A percentile compares a stretch with the other conserved stretches of the same genome.
Evolutionary conservation across 2,329 filamentous ascomycete genomes (phyloP).

Genomic region (Ambrosiella cleistominuta): DNA sequence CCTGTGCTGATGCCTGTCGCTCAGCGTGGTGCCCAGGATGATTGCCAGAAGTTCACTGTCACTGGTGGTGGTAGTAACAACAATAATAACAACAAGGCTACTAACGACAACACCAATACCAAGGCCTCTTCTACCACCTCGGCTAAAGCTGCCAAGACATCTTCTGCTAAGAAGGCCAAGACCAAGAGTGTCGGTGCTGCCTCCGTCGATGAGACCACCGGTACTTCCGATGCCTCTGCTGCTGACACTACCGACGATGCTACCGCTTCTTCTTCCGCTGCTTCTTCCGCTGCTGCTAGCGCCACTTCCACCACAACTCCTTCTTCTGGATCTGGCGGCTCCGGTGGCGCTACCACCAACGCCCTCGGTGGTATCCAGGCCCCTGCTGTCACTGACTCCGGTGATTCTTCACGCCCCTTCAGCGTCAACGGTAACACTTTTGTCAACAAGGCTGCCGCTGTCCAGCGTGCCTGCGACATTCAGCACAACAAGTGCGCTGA

Average conservation of each 20-base stretch:
- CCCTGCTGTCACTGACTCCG: slow-evolving; percentile 31
- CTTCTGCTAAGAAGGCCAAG: slow-evolving; percentile 12
- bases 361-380: slow-evolving; percentile 35
- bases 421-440: slow-evolving; percentile 40
- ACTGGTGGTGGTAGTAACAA: slow-evolving; percentile 16
- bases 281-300: slow-evolving; percentile 1
- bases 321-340: slow-evolving; percentile 15
- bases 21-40: slow-evolving; percentile 48
- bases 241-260: not conserved
- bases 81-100: slow-evolving; percentile 10
- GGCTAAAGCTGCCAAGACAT: slow-evolving; percentile 14
- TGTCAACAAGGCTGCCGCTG: slow-evolving; percentile 34
- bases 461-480: slow-evolving; percentile 43
- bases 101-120: slow-evolving; percentile 14
- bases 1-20: slow-evolving; percentile 49
- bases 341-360: slow-evolving; percentile 16
- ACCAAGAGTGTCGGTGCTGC: slow-evolving; percentile 11
- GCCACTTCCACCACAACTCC: slow-evolving; percentile 7
- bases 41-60: slow-evolving; percentile 45
- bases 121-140: slow-evolving; percentile 10
- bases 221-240: slow-evolving; percentile 27
- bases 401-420: slow-evolving; percentile 34
- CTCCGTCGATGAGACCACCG: slow-evolving; percentile 16
- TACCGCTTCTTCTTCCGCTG: not conserved
- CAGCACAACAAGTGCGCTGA: slow-evolving; percentile 44